A percentile compares a stretch with the other conserved stretches of the same genome.
Evolutionary conservation across 306 rosid species (phyloP).

Genomic region (Erythrophleum fordii): DNA sequence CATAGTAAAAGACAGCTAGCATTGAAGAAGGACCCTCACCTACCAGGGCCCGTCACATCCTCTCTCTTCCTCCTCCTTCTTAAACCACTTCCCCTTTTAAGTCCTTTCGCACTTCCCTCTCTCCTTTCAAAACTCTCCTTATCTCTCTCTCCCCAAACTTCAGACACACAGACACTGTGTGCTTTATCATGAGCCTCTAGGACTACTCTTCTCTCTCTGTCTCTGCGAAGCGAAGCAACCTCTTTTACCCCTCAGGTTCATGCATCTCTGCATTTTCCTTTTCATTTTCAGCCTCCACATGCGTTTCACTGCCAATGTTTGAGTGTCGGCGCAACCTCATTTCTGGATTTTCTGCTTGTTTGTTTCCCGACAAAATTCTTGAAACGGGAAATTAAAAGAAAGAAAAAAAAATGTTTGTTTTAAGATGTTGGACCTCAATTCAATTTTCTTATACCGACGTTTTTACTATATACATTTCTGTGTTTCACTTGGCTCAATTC

Average conservation of each 20-base stretch:
- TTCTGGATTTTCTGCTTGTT: background rate
- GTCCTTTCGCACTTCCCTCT: constrained; percentile 20
- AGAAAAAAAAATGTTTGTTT: no score
- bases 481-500: background rate
- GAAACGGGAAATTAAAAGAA: background rate
- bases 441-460: no score
- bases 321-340: no score
- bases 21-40: constrained; percentile 86
- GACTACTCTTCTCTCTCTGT: no score
- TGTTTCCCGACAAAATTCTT: constrained; percentile 22
- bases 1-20: constrained; percentile 95
- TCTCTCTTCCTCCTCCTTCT: constrained; percentile 38
- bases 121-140: background rate
- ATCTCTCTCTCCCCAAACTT: background rate
- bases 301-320: no score
- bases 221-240: no score
- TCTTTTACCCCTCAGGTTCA: background rate
- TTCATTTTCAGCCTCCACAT: no score
- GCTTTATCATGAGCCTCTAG: no score
- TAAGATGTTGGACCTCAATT: no score
- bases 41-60: constrained; percentile 58
- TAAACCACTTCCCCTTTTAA: constrained; percentile 45
- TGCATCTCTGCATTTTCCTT: background rate
- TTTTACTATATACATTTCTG: background rate
- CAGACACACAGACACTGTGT: no score